A percentile compares a stretch with the other conserved stretches of the same genome.
Evolutionary conservation across 345 rosid species (phyloP).

Genomic region (Acer saccharum): DNA sequence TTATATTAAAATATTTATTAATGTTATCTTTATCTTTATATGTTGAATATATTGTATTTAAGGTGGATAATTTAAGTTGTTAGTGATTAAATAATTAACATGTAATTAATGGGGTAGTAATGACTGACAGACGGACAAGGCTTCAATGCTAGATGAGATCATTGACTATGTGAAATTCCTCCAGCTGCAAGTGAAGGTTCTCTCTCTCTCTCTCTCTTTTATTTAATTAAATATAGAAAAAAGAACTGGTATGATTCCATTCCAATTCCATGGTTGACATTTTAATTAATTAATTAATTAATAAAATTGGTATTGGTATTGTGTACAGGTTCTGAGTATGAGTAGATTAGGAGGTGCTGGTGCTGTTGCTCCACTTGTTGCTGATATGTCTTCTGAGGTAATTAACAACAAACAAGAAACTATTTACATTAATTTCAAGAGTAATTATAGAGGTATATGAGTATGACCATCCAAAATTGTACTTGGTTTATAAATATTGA

Average conservation of each 20-base stretch:
- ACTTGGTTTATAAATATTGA: not conserved
- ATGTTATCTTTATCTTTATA: not conserved
- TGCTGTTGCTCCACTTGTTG: slow-evolving; percentile 81
- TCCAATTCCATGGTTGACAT: slow-evolving; percentile 31
- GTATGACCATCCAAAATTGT: too few relatives aligned
- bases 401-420: not conserved
- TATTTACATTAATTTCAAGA: too few relatives aligned
- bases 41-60: not conserved
- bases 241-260: slow-evolving; percentile 28
- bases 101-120: not conserved
- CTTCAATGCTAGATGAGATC: slow-evolving; percentile 99
- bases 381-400: slow-evolving; percentile 83
- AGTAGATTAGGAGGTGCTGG: slow-evolving; percentile 92
- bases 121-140: slow-evolving; percentile 91
- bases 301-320: not conserved
- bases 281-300: slow-evolving; percentile 3
- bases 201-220: not conserved
- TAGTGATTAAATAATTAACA: not conserved
- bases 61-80: not conserved
- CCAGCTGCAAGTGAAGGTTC: slow-evolving; percentile 99
- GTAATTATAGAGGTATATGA: too few relatives aligned
- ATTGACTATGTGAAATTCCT: slow-evolving; percentile 98
- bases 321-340: slow-evolving; percentile 86
- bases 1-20: not conserved
- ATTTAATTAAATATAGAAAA: not conserved